Conservation (phyloP, 2,329 filamentous ascomycete genomes). For the Fusarium nurragi region DNA sequence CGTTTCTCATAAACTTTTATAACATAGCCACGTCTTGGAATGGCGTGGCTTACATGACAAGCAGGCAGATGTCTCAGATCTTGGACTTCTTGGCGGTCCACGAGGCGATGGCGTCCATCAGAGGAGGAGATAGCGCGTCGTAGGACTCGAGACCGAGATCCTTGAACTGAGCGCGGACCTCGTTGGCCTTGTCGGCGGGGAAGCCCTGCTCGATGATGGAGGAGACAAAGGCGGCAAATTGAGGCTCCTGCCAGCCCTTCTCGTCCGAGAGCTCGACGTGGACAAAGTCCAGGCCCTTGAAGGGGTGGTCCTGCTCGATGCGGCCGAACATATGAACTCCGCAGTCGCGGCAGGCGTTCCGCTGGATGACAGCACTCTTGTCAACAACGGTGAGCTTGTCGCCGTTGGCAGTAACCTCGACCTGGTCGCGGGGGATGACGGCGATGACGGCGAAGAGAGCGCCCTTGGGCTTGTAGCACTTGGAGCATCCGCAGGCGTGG, state of each 20-base stretch:
- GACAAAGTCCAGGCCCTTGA: slow-evolving; percentile 76
- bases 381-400: slow-evolving; percentile 68
- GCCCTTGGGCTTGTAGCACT: slow-evolving; percentile 75
- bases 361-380: slow-evolving; percentile 65
- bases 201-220: slow-evolving; percentile 76
- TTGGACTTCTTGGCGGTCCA: slow-evolving; percentile 61
- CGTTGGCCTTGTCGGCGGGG: slow-evolving; percentile 62
- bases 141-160: slow-evolving; percentile 67
- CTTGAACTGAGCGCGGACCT: slow-evolving; percentile 64
- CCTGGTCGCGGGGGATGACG: slow-evolving; percentile 65
- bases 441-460: slow-evolving; percentile 72
- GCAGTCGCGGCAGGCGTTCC: slow-evolving; percentile 69
- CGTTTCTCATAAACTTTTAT: slow-evolving; percentile 28
- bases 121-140: slow-evolving; percentile 66
- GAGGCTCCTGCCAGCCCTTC: slow-evolving; percentile 76
- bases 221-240: slow-evolving; percentile 74
- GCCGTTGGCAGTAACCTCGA: slow-evolving; percentile 66
- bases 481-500: slow-evolving; percentile 76
- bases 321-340: slow-evolving; percentile 71
- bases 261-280: slow-evolving; percentile 68
- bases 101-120: slow-evolving; percentile 71
- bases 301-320: slow-evolving; percentile 71
- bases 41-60: neutral
- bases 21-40: neutral
- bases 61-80: slow-evolving; percentile 10